These are phyloP conservation scores for Rhizoclosmatium sp. DNA, from an alignment of 192 early-diverging fungal genomes.

Conservation along the genomic window DNA sequence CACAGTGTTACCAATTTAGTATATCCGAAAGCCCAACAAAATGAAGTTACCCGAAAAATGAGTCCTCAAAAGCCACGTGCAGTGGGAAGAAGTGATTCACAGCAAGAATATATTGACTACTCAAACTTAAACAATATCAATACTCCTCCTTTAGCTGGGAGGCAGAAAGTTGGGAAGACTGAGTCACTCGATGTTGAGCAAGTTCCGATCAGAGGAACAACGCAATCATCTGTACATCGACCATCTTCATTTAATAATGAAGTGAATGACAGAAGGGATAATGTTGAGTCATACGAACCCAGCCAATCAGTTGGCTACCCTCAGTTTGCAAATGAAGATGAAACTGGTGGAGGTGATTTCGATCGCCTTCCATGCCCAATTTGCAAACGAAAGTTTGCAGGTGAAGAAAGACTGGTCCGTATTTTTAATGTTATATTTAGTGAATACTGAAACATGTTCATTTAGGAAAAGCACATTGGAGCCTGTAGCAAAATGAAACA, in stretches of 20 bases:
- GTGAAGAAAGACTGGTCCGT: constrained; percentile 50
- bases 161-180: not conserved
- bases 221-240: not conserved
- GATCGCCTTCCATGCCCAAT: constrained; percentile 46
- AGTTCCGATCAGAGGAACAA: not conserved
- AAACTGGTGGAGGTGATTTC: not conserved
- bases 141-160: not conserved
- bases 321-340: not conserved
- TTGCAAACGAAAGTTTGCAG: constrained; percentile 60
- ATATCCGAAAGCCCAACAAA: not conserved
- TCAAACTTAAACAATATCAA: not conserved
- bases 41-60: too few relatives aligned
- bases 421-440: not conserved
- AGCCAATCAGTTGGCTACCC: not conserved
- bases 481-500: constrained; percentile 55
- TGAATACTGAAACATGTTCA: not conserved
- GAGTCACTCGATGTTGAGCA: not conserved
- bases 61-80: too few relatives aligned
- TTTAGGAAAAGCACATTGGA: constrained; percentile 52
- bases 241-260: not conserved
- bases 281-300: not conserved
- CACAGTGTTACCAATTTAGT: not conserved
- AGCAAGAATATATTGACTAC: too few relatives aligned
- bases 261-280: not conserved
- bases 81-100: too few relatives aligned